Evolutionary conservation across 257 asterid species (phyloP), one percentile per base, ranked within the genome.

Genomic region (Eustoma russellianum): DNA sequence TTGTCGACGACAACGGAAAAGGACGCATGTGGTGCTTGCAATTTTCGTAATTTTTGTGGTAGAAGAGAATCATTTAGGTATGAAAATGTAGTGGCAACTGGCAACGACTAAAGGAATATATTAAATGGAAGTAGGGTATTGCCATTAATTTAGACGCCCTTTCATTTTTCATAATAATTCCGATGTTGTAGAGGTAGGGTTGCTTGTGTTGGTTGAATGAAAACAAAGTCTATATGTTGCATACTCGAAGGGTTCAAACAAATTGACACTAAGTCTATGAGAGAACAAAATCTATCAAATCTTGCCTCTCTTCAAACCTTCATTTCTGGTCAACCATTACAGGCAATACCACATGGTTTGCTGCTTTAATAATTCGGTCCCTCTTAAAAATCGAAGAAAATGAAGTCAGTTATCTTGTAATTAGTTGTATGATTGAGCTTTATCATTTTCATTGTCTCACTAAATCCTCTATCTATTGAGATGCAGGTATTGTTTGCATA

Each of bases 311-410:
- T 46, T 46, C 63, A 52, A 13, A 48, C 54, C 64, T 53, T 52
- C 19, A 60, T 68, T 69, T 59, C 59, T 60, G 54, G 62, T 69
- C 68, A 67, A 41, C 41, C 53, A 44, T 56, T 66, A 69, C 71
- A 74, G 78, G 67, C 74, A 76, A 71, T 56, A 69, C 70, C 91
- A 82, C 86, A 76, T 82, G 91, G 67, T 70, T 82, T 79, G 83
- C 76, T 68, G 18, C 63, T 51, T 58, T 54, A 24, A 24, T 24
- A 24, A 24, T 24, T 24, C 30, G 30, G 30, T 24, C 30, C 30
- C 30, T 24, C 30, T 24, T 24, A 24, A 24, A 24, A 24, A 24
- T 1, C 30, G 2, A 24, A 24, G 30, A 24, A 1, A 24, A 19
- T 19, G 28, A 19, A 19, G 28, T 3, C 28, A 19, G 28, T 19